These are phyloP conservation scores for Saccharomycopsis fodiens DNA, from an alignment of 805 yeast species.

Conservation along the genomic window DNA sequence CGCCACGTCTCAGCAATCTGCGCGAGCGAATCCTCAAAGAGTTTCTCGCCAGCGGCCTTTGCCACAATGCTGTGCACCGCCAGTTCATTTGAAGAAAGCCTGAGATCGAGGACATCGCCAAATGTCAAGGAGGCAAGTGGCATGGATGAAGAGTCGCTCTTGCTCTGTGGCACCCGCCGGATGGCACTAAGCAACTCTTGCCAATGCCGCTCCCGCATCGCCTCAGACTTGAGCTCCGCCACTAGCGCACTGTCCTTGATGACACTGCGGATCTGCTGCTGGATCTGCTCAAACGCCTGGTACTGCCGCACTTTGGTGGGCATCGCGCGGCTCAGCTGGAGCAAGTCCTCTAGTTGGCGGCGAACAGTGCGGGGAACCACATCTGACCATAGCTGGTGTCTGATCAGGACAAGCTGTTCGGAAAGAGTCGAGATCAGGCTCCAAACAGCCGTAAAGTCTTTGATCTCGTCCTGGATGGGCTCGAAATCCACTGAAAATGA, in stretches of 20 bases:
- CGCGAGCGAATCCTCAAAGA: constrained; percentile 49
- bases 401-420: constrained; percentile 37
- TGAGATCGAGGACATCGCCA: constrained; percentile 55
- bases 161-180: constrained; percentile 15
- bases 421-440: constrained; percentile 45
- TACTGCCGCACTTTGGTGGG: constrained; percentile 59
- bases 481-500: constrained; percentile 26
- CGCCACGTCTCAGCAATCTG: constrained; percentile 53
- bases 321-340: constrained; percentile 39
- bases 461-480: constrained; percentile 39
- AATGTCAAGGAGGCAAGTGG: constrained; percentile 33
- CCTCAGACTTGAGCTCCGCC: constrained; percentile 43
- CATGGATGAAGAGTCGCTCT: constrained; percentile 17
- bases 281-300: constrained; percentile 58
- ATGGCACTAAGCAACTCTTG: constrained; percentile 33
- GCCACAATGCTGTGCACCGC: constrained; percentile 41
- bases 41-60: constrained; percentile 67
- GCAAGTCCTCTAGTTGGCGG: constrained; percentile 42
- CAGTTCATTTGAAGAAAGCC: constrained; percentile 38
- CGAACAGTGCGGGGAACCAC: constrained; percentile 40
- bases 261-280: constrained; percentile 34
- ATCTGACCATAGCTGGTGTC: constrained; percentile 40
- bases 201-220: constrained; percentile 67
- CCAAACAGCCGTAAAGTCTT: constrained; percentile 60
- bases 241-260: constrained; percentile 34